Evolutionary conservation across 2,329 filamentous ascomycete genomes (phyloP).

Genomic region (Pseudocercospora ulei): DNA sequence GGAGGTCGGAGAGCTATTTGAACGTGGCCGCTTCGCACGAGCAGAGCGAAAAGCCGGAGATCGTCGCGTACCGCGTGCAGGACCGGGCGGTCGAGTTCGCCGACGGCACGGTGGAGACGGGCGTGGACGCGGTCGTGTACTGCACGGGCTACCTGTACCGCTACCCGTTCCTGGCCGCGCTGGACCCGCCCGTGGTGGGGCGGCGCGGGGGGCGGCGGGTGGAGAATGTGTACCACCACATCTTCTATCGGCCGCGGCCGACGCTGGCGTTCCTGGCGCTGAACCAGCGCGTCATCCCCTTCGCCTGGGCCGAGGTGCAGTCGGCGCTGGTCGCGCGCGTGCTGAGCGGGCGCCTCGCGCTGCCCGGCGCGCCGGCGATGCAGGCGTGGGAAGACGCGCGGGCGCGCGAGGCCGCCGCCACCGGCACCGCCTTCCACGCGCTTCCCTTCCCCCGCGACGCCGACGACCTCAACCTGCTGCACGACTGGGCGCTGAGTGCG

Average conservation of each 20-base stretch:
- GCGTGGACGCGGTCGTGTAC: constrained; percentile 70
- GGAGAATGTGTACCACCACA: constrained; percentile 63
- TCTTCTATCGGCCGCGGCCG: constrained; percentile 66
- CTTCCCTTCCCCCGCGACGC: constrained; percentile 54
- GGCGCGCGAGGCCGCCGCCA: constrained; percentile 36
- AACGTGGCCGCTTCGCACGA: constrained; percentile 36
- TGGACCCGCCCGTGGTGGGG: constrained; percentile 50
- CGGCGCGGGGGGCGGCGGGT: constrained; percentile 60
- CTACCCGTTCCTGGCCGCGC: constrained; percentile 57
- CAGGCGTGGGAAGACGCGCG: constrained; percentile 51
- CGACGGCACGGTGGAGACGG: constrained; percentile 54
- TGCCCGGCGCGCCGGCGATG: constrained; percentile 60
- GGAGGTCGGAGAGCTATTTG: constrained; percentile 45
- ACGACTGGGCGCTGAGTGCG: constrained; percentile 51
- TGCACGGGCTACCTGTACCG: constrained; percentile 85
- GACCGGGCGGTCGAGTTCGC: constrained; percentile 56
- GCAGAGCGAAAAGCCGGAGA: constrained; percentile 51
- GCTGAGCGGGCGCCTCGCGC: constrained; percentile 58
- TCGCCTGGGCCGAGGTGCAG: constrained; percentile 70
- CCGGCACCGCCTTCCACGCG: constrained; percentile 46
- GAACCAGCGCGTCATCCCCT: constrained; percentile 78
- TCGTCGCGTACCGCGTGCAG: constrained; percentile 47
- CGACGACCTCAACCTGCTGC: constrained; percentile 58
- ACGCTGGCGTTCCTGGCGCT: constrained; percentile 69
- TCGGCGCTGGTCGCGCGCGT: constrained; percentile 65